Conservation (phyloP, 2,329 filamentous ascomycete species). For the Dactylellina parvicollis region DNA sequence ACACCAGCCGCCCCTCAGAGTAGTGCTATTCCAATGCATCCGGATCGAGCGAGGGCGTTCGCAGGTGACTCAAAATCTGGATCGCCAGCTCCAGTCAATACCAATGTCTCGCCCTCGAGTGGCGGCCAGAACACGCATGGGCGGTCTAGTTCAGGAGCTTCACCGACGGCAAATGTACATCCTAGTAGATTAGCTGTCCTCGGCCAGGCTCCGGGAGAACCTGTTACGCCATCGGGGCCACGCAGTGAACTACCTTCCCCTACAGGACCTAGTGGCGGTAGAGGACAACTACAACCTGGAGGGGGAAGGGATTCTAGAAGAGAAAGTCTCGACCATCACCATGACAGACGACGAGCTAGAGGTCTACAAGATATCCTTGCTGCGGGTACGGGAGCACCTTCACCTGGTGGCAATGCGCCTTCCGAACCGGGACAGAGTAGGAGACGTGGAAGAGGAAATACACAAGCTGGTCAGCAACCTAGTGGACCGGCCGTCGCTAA, state of each 20-base stretch:
- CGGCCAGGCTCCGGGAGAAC: conserved; percentile 31
- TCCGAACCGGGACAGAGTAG: conserved; percentile 51
- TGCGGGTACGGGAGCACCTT: conserved; percentile 51
- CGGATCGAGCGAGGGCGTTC: conserved; percentile 46
- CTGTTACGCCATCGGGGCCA: conserved; percentile 46
- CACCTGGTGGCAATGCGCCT: conserved; percentile 49
- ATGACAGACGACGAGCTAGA: conserved; percentile 56
- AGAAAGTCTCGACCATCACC: conserved; percentile 55
- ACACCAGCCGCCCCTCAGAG: conserved; percentile 11
- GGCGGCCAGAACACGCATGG: conserved; percentile 48
- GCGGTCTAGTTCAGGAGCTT: conserved; percentile 28
- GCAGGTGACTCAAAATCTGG: conserved; percentile 4
- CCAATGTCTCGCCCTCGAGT: conserved; percentile 23
- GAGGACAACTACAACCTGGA: conserved; percentile 24
- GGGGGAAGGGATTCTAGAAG: conserved; percentile 42
- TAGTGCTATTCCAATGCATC: conserved; percentile 47
- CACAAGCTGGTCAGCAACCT: conserved; percentile 23
- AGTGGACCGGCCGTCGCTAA: conserved; percentile 18
- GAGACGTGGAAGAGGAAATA: conserved; percentile 51
- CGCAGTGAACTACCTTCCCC: conserved; percentile 53
- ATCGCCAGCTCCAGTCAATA: conserved; percentile 34
- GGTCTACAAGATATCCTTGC: conserved; percentile 56
- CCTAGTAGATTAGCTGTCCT: conserved; percentile 40
- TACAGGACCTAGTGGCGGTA: conserved; percentile 55
- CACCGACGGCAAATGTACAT: conserved; percentile 40